Evolutionary conservation across 345 rosid species (phyloP).

Genomic region (Hibiscus mutabilis): DNA sequence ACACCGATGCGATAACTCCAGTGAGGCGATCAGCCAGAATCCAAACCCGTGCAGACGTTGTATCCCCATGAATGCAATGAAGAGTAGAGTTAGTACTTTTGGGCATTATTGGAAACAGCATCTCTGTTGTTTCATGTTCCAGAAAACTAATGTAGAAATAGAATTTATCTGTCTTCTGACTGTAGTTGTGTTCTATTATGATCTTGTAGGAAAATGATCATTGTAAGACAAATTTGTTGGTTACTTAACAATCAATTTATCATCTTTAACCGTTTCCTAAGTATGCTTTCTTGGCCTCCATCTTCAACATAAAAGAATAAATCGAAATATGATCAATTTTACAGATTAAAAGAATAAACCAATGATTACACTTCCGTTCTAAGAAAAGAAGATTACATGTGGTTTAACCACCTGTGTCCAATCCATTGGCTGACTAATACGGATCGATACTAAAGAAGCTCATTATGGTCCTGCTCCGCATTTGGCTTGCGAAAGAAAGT

Average conservation of each 20-base stretch:
- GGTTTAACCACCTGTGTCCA: too few relatives aligned
- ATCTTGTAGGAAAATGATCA: constrained; percentile 4
- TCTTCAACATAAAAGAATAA: too few relatives aligned
- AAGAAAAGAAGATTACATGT: too few relatives aligned
- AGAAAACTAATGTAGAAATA: not conserved
- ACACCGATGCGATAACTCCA: constrained; percentile 18
- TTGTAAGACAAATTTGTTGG: too few relatives aligned
- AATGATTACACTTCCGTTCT: too few relatives aligned
- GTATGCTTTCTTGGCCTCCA: too few relatives aligned
- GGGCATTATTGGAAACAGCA: constrained; percentile 15
- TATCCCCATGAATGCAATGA: constrained; percentile 23
- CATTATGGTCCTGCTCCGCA: not conserved
- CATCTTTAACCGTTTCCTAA: too few relatives aligned
- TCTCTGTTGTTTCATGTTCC: constrained; percentile 24
- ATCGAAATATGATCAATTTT: not conserved
- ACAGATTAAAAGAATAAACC: not conserved
- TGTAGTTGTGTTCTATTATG: not conserved
- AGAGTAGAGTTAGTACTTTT: not conserved
- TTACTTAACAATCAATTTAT: too few relatives aligned
- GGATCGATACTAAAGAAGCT: too few relatives aligned
- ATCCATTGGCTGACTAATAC: too few relatives aligned
- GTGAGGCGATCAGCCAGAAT: constrained; percentile 46
- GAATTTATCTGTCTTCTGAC: not conserved
- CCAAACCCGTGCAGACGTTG: constrained; percentile 12
- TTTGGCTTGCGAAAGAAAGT: not conserved